Percentiles rank a stretch among this genome's conserved stretches.
Conservation (phyloP, 768 basidiomycete species). For the Termitomyces sp. region DNA sequence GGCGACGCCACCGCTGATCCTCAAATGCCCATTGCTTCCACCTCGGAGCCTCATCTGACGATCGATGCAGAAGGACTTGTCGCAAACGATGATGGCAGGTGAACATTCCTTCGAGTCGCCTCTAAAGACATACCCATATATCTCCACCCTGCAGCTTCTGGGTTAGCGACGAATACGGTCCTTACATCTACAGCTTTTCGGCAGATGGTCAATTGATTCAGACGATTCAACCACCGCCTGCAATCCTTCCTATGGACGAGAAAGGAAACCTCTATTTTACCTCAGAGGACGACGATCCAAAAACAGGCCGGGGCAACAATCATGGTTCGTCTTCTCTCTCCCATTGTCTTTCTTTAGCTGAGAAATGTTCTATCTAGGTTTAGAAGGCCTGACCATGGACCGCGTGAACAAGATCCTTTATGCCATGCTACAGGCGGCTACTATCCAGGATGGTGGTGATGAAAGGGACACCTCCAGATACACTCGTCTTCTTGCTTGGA, state of each 20-base stretch:
- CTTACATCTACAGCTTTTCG: constrained; percentile 53
- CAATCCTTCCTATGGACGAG: constrained; percentile 43
- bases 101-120: constrained; percentile 11
- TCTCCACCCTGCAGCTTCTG: constrained; percentile 36
- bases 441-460: constrained; percentile 56
- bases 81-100: constrained; percentile 54
- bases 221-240: constrained; percentile 53
- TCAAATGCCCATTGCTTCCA: constrained; percentile 39
- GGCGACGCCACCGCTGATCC: constrained; percentile 30
- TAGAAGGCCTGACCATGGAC: constrained; percentile 55
- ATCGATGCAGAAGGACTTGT: constrained; percentile 59
- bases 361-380: constrained; percentile 30
- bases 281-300: constrained; percentile 32
- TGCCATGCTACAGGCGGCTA: constrained; percentile 57
- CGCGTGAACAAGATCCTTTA: constrained; percentile 43
- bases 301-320: constrained; percentile 49
- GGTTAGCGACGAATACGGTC: constrained; percentile 68
- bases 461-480: constrained; percentile 40
- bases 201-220: constrained; percentile 41
- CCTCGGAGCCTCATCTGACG: constrained; percentile 36
- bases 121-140: not conserved
- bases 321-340: constrained; percentile 30
- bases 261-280: constrained; percentile 49
- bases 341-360: not conserved
- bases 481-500: constrained; percentile 52